A percentile compares a stretch with the other conserved stretches of the same genome.
Evolutionary conservation across 2,329 filamentous ascomycete genomes (phyloP).

Genomic region (Lachnellula willkommii): DNA sequence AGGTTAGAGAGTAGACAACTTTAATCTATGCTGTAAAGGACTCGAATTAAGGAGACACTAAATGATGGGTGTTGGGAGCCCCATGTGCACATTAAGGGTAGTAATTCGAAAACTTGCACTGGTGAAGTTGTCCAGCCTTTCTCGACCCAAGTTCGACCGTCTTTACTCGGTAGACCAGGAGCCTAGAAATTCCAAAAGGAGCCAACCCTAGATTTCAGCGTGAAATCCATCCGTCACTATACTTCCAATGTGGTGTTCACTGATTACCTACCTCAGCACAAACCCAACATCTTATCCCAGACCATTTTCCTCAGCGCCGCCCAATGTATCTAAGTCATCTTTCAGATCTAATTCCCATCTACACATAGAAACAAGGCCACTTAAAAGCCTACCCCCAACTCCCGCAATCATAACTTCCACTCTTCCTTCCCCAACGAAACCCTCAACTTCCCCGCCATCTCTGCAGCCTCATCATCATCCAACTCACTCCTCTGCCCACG

Average conservation of each 20-base stretch:
- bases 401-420: slow-evolving; percentile 18
- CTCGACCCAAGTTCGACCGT: no score
- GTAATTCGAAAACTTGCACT: no score
- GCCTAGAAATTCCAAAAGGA: no score
- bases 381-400: background rate
- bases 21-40: no score
- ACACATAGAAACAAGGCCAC: background rate
- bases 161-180: no score
- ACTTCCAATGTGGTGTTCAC: background rate
- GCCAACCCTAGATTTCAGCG: no score
- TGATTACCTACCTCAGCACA: background rate
- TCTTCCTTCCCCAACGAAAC: slow-evolving; percentile 39
- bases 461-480: slow-evolving; percentile 66
- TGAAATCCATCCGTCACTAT: background rate
- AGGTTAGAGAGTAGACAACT: no score
- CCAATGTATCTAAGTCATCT: background rate
- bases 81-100: no score
- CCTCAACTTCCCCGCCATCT: slow-evolving; percentile 52
- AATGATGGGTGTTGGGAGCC: no score
- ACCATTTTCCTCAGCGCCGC: background rate
- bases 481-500: slow-evolving; percentile 66
- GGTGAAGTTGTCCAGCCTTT: no score
- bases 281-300: background rate
- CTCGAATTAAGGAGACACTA: no score
- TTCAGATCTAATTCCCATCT: background rate